These are phyloP conservation scores for Canariomyces notabilis DNA, from an alignment of 2,329 filamentous ascomycete species.

Conservation along the genomic window DNA sequence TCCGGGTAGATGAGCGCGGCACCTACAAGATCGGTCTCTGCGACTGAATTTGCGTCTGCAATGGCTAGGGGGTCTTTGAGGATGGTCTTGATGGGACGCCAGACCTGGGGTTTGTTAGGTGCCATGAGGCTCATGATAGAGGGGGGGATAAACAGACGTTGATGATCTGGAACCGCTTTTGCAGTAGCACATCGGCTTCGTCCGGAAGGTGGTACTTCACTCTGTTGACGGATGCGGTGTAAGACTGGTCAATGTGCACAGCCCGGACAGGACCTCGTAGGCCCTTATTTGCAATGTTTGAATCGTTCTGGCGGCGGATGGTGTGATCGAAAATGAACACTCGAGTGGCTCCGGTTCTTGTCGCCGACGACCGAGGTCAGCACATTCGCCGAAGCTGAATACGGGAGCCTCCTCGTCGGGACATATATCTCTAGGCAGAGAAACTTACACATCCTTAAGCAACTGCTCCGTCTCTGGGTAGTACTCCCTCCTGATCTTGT, in stretches of 20 bases:
- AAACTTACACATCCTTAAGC: slow-evolving; percentile 46
- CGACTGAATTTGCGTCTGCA: slow-evolving; percentile 35
- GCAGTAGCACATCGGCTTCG: slow-evolving; percentile 22
- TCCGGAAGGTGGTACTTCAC: slow-evolving; percentile 40
- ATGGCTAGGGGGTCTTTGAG: slow-evolving; percentile 38
- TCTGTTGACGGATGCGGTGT: slow-evolving; percentile 33
- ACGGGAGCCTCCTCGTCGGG: too few relatives aligned
- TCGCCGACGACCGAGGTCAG: neutral
- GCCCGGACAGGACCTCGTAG: slow-evolving; percentile 40
- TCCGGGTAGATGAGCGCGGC: slow-evolving; percentile 38
- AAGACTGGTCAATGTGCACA: slow-evolving; percentile 27
- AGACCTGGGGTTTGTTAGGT: slow-evolving; percentile 26
- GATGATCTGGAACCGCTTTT: slow-evolving; percentile 38
- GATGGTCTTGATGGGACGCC: slow-evolving; percentile 47
- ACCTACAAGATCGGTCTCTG: slow-evolving; percentile 36
- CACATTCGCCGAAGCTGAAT: too few relatives aligned
- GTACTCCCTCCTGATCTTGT: slow-evolving; percentile 57
- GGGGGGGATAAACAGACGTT: slow-evolving; percentile 24
- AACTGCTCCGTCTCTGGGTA: slow-evolving; percentile 68
- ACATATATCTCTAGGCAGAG: neutral
- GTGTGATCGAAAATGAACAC: slow-evolving; percentile 30
- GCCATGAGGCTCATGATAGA: neutral
- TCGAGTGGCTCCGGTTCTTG: slow-evolving; percentile 27
- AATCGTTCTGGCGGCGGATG: slow-evolving; percentile 39
- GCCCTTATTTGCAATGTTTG: slow-evolving; percentile 41